Evolutionary conservation across 75 land plant genomes (phyloP).

Genomic region (Sequoia sempervirens): DNA sequence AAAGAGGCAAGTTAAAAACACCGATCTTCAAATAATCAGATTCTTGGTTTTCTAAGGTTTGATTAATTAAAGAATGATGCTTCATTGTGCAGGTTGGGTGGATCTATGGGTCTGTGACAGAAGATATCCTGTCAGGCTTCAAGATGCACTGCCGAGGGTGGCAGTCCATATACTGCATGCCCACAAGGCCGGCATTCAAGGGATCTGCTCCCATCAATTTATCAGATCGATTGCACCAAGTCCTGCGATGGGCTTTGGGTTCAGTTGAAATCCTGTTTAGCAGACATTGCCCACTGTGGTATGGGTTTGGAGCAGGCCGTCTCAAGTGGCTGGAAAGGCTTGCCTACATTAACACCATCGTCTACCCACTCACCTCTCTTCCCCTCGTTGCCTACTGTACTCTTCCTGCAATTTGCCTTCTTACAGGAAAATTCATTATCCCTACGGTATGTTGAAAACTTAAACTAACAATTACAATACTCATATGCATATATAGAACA

Average conservation of each 20-base stretch:
- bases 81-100: conserved; percentile 54
- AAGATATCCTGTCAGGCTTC: conserved; percentile 68
- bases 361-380: conserved; percentile 71
- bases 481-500: not conserved
- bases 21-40: not conserved
- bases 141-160: conserved; percentile 77
- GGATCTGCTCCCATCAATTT: conserved; percentile 77
- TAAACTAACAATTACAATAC: not conserved
- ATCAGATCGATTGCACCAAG: conserved; percentile 66
- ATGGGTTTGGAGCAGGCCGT: conserved; percentile 70
- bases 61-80: not conserved
- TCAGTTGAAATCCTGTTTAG: conserved; percentile 74
- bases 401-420: conserved; percentile 72
- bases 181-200: conserved; percentile 64
- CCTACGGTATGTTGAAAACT: conserved; percentile 45
- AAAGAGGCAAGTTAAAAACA: conserved; percentile 32
- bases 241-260: conserved; percentile 75
- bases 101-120: conserved; percentile 79
- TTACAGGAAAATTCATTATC: conserved; percentile 77
- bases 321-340: conserved; percentile 71
- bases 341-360: conserved; percentile 72
- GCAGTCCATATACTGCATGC: conserved; percentile 77
- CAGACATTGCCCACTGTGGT: conserved; percentile 78
- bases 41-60: not conserved
- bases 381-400: conserved; percentile 72